A percentile compares a stretch with the other conserved stretches of the same genome.
phyloP scores from a whole-genome alignment of 2,329 filamentous ascomycete genomes.

The Fusarium camptoceras region DNA sequence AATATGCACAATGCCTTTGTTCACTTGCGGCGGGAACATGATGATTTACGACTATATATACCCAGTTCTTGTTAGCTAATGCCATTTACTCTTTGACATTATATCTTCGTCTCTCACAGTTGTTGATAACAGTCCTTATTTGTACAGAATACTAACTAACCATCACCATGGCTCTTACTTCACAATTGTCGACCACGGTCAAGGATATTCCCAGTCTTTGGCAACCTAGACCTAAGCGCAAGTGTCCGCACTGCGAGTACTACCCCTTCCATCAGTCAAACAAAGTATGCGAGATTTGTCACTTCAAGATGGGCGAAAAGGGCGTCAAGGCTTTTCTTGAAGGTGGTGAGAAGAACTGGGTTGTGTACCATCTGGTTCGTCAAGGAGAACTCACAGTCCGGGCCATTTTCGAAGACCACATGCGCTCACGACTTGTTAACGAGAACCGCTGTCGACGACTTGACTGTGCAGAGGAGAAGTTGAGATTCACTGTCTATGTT shows the following conservation, averaged over 20 bases:
- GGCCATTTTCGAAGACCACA: background rate
- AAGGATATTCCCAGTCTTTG: background rate
- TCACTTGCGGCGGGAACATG: slow-evolving; percentile 29
- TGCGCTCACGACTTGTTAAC: slow-evolving; percentile 8
- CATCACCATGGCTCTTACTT: background rate
- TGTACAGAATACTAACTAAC: background rate
- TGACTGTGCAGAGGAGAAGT: background rate
- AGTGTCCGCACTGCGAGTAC: slow-evolving; percentile 24
- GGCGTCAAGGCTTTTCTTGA: background rate
- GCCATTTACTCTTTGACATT: slow-evolving; percentile 4
- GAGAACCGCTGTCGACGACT: slow-evolving; percentile 21
- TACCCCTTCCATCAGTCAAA: slow-evolving; percentile 2
- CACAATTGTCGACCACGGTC: background rate
- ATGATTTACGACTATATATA: slow-evolving; percentile 43
- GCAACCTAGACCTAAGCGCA: background rate
- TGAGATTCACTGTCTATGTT: background rate
- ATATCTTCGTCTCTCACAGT: background rate
- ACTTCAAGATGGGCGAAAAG: background rate
- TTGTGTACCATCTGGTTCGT: slow-evolving; percentile 19
- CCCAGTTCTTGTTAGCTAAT: slow-evolving; percentile 35
- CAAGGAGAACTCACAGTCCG: slow-evolving; percentile 3
- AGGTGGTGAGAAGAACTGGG: slow-evolving; percentile 8
- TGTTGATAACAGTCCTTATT: background rate
- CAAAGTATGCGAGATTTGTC: slow-evolving; percentile 23
- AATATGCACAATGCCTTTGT: slow-evolving; percentile 27